Evolutionary conservation across 2,329 filamentous ascomycete genomes (phyloP).

Genomic region (Graphiopsis chlorocephala): DNA sequence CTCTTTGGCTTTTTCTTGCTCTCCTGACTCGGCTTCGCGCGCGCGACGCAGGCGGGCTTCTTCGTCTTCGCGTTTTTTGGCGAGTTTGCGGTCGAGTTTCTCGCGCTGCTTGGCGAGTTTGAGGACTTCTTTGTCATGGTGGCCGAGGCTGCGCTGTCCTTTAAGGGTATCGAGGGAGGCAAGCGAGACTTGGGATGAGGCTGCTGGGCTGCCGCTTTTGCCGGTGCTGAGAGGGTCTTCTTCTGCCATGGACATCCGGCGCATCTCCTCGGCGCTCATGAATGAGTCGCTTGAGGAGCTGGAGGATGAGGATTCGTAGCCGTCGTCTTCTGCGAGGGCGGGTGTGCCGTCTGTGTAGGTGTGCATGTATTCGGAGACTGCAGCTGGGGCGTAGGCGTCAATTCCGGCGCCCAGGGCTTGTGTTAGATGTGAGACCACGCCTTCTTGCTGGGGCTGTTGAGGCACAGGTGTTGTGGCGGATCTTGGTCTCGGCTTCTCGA

Average conservation of each 20-base stretch:
- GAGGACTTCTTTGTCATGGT: conserved; percentile 61
- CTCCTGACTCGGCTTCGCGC: conserved; percentile 37
- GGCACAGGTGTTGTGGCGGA: conserved; percentile 15
- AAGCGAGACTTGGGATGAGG: conserved; percentile 24
- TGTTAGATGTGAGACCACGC: conserved; percentile 32
- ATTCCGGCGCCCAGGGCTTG: conserved; percentile 32
- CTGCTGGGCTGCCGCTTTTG: conserved; percentile 17
- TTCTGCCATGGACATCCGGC: conserved; percentile 31
- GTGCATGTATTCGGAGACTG: conserved; percentile 30
- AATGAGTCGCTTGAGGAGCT: conserved; percentile 36
- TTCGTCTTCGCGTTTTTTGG: conserved; percentile 55
- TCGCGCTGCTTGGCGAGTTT: conserved; percentile 61
- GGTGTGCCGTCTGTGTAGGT: conserved; percentile 3
- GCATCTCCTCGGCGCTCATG: conserved; percentile 44
- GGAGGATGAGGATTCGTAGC: conserved; percentile 23
- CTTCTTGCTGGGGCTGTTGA: conserved; percentile 23
- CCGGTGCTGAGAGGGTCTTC: conserved; percentile 16
- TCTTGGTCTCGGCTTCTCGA: neutral
- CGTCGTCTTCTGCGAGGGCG: conserved; percentile 11
- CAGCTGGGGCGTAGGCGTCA: conserved; percentile 35
- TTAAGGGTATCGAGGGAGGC: conserved; percentile 17
- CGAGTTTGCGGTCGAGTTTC: conserved; percentile 62
- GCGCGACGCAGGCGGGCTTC: conserved; percentile 42
- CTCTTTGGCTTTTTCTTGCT: conserved; percentile 61
- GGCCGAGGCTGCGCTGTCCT: conserved; percentile 21